Conservation (phyloP, 2,329 filamentous ascomycete species). For the Macroventuria anomochaeta region DNA sequence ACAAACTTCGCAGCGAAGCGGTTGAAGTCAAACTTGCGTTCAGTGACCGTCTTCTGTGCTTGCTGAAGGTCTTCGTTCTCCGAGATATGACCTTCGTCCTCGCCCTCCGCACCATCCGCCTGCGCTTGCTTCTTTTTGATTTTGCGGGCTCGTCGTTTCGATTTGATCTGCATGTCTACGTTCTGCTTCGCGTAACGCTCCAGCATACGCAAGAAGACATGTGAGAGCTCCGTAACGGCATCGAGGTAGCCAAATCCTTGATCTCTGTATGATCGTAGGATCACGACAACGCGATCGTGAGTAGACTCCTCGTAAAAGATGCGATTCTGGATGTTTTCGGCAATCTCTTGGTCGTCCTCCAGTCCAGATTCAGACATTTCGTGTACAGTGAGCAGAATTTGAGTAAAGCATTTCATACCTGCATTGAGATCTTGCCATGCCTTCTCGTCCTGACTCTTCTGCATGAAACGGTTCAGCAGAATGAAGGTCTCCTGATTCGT, state of each 20-base stretch:
- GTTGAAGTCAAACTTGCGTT: conserved; percentile 93
- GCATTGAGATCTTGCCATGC: conserved; percentile 86
- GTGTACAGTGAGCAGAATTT: conserved; percentile 89
- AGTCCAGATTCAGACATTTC: conserved; percentile 84
- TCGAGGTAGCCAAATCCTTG: conserved; percentile 95
- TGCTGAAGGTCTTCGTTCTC: conserved; percentile 71
- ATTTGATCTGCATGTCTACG: conserved; percentile 88
- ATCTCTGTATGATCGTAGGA: conserved; percentile 86
- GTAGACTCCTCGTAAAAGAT: conserved; percentile 99
- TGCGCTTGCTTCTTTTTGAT: conserved; percentile 69
- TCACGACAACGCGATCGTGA: conserved; percentile 82
- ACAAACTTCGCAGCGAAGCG: conserved; percentile 82
- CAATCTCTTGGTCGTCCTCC: conserved; percentile 97
- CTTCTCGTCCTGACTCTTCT: conserved; percentile 79
- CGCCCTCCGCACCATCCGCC: conserved; percentile 57
- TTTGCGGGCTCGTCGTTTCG: conserved; percentile 72
- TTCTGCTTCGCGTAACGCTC: conserved; percentile 96
- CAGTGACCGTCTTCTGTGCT: conserved; percentile 73
- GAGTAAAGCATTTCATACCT: conserved; percentile 91
- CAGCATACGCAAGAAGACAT: conserved; percentile 89
- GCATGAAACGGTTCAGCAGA: conserved; percentile 82
- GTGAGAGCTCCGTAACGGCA: conserved; percentile 85
- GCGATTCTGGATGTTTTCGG: conserved; percentile 93
- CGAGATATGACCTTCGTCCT: conserved; percentile 63
- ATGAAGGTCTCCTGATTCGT: conserved; percentile 96